A percentile compares a stretch with the other conserved stretches of the same genome.
These are phyloP conservation scores for Aspergillus sp. DNA, from an alignment of 2,329 filamentous ascomycete genomes.

Conservation along the genomic window DNA sequence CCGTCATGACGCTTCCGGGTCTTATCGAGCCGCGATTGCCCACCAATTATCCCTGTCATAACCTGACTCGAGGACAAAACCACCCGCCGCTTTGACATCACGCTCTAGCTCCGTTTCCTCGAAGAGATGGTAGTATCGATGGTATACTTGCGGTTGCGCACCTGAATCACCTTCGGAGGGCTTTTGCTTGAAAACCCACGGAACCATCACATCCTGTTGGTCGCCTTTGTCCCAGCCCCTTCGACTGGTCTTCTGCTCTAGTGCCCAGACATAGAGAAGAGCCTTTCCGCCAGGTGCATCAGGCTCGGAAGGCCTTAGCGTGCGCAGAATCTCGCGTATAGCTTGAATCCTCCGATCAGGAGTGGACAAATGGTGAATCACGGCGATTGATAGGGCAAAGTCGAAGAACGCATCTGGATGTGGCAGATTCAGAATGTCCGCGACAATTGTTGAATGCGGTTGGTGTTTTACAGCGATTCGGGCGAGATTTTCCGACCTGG, in stretches of 20 bases:
- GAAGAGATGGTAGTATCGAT: constrained; percentile 95
- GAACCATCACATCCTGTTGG: constrained; percentile 90
- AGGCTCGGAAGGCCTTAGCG: constrained; percentile 48
- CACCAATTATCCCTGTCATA: constrained; percentile 99
- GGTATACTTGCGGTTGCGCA: constrained; percentile 51
- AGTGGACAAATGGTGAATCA: constrained; percentile 90
- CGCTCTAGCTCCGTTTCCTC: constrained; percentile 80
- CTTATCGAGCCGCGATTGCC: constrained; percentile 61
- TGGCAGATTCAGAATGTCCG: constrained; percentile 80
- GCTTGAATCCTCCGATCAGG: constrained; percentile 69
- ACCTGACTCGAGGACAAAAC: constrained; percentile 71
- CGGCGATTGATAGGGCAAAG: constrained; percentile 91
- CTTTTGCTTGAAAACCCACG: constrained; percentile 72
- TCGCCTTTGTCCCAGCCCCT: constrained; percentile 83
- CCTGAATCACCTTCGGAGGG: constrained; percentile 44
- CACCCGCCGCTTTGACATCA: constrained; percentile 73
- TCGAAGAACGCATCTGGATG: constrained; percentile 68
- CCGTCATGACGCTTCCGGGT: constrained; percentile 21
- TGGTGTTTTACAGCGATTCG: constrained; percentile 58
- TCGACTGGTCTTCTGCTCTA: constrained; percentile 85
- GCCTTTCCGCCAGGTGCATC: constrained; percentile 57
- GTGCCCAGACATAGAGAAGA: constrained; percentile 89
- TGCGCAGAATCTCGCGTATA: constrained; percentile 68
- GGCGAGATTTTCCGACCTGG: constrained; percentile 58
- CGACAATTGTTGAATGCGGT: constrained; percentile 70